These are phyloP conservation scores for Botrytis aclada DNA, from an alignment of 2,329 filamentous ascomycete genomes.

Conservation along the genomic window DNA sequence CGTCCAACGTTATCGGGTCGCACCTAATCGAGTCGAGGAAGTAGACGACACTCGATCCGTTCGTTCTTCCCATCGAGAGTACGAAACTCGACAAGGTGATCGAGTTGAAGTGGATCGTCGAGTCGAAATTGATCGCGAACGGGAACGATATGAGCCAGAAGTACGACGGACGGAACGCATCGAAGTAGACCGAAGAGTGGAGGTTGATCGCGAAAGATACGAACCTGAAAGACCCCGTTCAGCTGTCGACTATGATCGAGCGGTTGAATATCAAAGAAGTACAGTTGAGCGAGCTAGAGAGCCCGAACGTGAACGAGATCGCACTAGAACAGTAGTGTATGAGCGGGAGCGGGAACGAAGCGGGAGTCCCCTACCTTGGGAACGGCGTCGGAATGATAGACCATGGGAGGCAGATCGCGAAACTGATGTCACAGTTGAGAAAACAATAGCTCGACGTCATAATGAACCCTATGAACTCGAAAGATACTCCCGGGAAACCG, in stretches of 20 bases:
- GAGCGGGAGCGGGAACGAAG: slow-evolving; percentile 38
- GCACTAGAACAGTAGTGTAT: slow-evolving; percentile 39
- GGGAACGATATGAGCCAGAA: slow-evolving; percentile 1
- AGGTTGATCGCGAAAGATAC: slow-evolving; percentile 25
- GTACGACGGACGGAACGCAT: slow-evolving; percentile 23
- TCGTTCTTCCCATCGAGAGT: slow-evolving; percentile 30
- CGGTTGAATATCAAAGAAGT: slow-evolving; percentile 22
- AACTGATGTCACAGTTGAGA: slow-evolving; percentile 26
- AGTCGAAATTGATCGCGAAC: slow-evolving; percentile 28
- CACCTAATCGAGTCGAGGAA: slow-evolving; percentile 33
- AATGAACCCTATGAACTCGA: slow-evolving; percentile 48
- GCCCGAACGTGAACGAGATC: slow-evolving; percentile 36
- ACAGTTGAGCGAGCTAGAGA: slow-evolving; percentile 39
- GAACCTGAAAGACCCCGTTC: slow-evolving; percentile 34
- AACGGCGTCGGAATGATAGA: slow-evolving; percentile 30
- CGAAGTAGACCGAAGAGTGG: slow-evolving; percentile 36
- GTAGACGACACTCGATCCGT: slow-evolving; percentile 33
- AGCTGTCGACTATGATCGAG: slow-evolving; percentile 28
- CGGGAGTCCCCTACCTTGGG: slow-evolving; percentile 33
- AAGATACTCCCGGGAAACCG: slow-evolving; percentile 59
- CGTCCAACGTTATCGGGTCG: slow-evolving; percentile 37
- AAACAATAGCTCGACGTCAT: slow-evolving; percentile 28
- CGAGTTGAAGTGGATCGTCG: slow-evolving; percentile 37
- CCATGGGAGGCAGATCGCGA: slow-evolving; percentile 32
- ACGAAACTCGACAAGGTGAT: slow-evolving; percentile 28